A percentile compares a stretch with the other conserved stretches of the same genome.
phyloP scores from a whole-genome alignment of 768 basidiomycete genomes.

The Mycena rebaudengoi region DNA sequence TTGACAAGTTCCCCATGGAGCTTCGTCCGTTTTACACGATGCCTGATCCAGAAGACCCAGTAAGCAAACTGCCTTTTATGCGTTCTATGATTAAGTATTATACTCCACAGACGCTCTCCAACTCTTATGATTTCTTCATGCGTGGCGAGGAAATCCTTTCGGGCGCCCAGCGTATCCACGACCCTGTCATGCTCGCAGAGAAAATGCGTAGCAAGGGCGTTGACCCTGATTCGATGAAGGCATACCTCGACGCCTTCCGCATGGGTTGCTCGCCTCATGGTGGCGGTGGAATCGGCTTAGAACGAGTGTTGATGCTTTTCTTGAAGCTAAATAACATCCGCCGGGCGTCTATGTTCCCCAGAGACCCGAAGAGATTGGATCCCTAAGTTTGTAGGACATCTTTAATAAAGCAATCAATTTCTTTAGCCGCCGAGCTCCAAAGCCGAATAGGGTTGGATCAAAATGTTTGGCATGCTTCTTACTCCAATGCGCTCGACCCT shows the following conservation, averaged over 20 bases:
- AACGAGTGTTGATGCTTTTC: slow-evolving; percentile 97
- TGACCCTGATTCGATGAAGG: slow-evolving; percentile 91
- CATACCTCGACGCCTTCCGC: slow-evolving; percentile 93
- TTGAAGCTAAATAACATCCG: slow-evolving; percentile 96
- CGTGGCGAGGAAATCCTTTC: slow-evolving; percentile 98
- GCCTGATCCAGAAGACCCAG: slow-evolving; percentile 93
- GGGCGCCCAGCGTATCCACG: slow-evolving; percentile 97
- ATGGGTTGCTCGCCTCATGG: slow-evolving; percentile 96
- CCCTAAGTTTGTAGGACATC: slow-evolving; percentile 58
- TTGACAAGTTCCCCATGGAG: slow-evolving; percentile 97
- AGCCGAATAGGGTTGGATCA: slow-evolving; percentile 13
- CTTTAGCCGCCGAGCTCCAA: neutral
- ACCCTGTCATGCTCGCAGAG: slow-evolving; percentile 79
- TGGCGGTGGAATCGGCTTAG: slow-evolving; percentile 94
- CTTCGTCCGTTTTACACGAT: slow-evolving; percentile 99
- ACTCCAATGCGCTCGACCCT: neutral
- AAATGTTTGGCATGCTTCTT: slow-evolving; percentile 1
- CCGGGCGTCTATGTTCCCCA: slow-evolving; percentile 91
- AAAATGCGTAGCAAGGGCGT: slow-evolving; percentile 90
- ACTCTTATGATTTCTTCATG: slow-evolving; percentile 99
- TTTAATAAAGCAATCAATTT: slow-evolving; percentile 4
- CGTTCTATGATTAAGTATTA: neutral
- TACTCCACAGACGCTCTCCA: slow-evolving; percentile 87
- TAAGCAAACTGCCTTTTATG: slow-evolving; percentile 45
- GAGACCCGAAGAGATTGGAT: slow-evolving; percentile 94